These are phyloP conservation scores for Zygoascus biomembranicola DNA, from an alignment of 805 yeast genomes.

Conservation along the genomic window DNA sequence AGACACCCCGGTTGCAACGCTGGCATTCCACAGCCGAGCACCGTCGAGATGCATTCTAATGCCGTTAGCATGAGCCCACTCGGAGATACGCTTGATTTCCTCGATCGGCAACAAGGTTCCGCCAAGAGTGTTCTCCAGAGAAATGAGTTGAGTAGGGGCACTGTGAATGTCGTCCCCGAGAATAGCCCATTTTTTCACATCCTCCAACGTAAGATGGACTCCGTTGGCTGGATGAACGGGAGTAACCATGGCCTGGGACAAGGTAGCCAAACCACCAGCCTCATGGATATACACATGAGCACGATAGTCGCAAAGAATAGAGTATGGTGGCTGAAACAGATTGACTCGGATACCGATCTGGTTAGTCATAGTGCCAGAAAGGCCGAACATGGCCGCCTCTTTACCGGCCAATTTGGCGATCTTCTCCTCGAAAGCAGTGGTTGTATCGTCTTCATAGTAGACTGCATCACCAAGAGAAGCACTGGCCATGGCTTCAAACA, in stretches of 20 bases:
- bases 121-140: constrained; percentile 81
- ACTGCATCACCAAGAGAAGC: constrained; percentile 80
- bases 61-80: constrained; percentile 54
- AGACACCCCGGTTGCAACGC: constrained; percentile 60
- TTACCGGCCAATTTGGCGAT: constrained; percentile 68
- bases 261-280: constrained; percentile 85
- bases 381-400: constrained; percentile 74
- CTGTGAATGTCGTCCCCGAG: constrained; percentile 79
- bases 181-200: constrained; percentile 52
- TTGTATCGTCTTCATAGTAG: constrained; percentile 73
- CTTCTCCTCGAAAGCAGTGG: constrained; percentile 52
- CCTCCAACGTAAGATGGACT: constrained; percentile 68
- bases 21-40: constrained; percentile 93
- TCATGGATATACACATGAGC: constrained; percentile 78
- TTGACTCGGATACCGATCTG: constrained; percentile 77
- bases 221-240: constrained; percentile 78
- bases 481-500: constrained; percentile 51
- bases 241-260: constrained; percentile 86
- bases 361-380: constrained; percentile 84
- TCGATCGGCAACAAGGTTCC: constrained; percentile 76
- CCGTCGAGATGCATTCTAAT: constrained; percentile 81
- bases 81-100: constrained; percentile 62
- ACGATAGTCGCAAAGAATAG: constrained; percentile 78
- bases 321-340: constrained; percentile 72
- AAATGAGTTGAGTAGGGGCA: constrained; percentile 80